These are phyloP conservation scores for Penicillium sp. DNA, from an alignment of 2,329 filamentous ascomycete species.

Conservation along the genomic window DNA sequence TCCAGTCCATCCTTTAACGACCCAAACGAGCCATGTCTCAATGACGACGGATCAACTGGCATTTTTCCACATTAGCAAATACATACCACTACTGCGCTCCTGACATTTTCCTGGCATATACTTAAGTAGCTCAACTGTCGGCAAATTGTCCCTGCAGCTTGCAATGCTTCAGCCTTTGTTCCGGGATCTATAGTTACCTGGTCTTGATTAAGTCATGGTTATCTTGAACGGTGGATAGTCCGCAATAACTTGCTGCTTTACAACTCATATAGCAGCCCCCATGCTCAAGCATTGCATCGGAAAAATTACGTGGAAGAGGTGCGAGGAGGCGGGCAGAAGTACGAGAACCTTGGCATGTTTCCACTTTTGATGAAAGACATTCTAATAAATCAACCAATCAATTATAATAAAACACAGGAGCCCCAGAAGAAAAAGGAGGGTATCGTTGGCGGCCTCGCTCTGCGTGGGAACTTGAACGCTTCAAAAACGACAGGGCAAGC, in stretches of 20 bases:
- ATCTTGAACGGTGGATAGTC: neutral
- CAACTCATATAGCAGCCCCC: too few relatives aligned
- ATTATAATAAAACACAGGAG: neutral
- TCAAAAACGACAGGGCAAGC: constrained; percentile 1
- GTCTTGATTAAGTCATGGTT: neutral
- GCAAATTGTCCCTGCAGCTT: neutral
- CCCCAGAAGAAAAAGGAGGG: neutral
- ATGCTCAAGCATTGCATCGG: neutral
- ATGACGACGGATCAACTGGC: constrained; percentile 15
- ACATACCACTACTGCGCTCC: constrained; percentile 1
- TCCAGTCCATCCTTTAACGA: constrained; percentile 20
- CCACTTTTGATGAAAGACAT: neutral
- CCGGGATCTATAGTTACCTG: neutral
- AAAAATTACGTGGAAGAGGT: neutral
- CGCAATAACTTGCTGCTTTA: too few relatives aligned
- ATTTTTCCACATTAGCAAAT: constrained; percentile 9
- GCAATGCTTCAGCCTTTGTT: neutral
- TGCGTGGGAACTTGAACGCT: constrained; percentile 4
- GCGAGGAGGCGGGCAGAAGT: neutral
- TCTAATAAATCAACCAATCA: neutral
- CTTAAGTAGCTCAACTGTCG: neutral
- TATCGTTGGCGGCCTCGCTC: constrained; percentile 3
- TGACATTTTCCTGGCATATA: neutral
- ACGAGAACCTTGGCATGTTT: neutral
- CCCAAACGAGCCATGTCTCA: constrained; percentile 26